These are phyloP conservation scores for Cucurbitaria berberidis DNA, from an alignment of 2,329 filamentous ascomycete species.

Conservation along the genomic window DNA sequence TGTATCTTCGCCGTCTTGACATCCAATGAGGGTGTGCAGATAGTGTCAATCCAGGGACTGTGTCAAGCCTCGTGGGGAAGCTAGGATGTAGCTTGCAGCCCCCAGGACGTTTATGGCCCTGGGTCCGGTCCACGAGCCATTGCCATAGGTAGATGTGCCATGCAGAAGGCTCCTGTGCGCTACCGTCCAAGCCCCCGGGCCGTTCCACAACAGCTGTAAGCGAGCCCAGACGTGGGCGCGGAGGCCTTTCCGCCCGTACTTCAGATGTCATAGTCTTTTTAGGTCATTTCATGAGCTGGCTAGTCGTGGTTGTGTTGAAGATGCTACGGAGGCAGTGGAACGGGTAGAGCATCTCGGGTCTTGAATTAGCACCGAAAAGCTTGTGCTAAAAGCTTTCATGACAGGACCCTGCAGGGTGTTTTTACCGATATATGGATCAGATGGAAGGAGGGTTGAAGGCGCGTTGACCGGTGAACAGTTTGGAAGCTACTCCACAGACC, in stretches of 20 bases:
- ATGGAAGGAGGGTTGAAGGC: neutral
- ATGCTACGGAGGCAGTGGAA: neutral
- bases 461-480: neutral
- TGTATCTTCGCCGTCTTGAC: conserved; percentile 5
- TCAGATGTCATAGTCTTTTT: neutral
- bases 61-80: conserved; percentile 1
- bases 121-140: conserved; percentile 3
- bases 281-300: neutral
- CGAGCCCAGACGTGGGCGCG: conserved; percentile 3
- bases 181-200: conserved; percentile 6
- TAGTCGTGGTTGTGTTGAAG: neutral
- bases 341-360: neutral
- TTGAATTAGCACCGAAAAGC: neutral
- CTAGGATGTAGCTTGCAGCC: neutral
- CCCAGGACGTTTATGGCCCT: conserved; percentile 1
- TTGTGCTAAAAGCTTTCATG: neutral
- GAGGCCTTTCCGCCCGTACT: conserved; percentile 5
- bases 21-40: conserved; percentile 8
- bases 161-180: neutral
- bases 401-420: neutral
- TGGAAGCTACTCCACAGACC: neutral
- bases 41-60: neutral
- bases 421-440: neutral
- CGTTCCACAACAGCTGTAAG: conserved; percentile 15
- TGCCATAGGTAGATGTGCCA: conserved; percentile 2